phyloP scores from a whole-genome alignment of 2,329 filamentous ascomycete species.

The Penicillium corylophilum region DNA sequence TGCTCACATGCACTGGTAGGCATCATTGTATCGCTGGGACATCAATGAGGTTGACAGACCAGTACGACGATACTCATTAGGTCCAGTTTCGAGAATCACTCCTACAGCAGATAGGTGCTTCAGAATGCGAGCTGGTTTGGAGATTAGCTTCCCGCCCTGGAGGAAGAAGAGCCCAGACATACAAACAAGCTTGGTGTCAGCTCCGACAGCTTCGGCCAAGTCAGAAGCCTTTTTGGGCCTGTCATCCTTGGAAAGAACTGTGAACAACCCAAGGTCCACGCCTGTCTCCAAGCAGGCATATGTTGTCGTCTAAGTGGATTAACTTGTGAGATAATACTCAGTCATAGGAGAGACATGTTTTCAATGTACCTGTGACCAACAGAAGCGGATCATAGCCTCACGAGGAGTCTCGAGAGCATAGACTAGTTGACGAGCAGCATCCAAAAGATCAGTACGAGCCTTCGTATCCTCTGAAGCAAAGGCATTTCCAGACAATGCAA shows the following conservation, averaged over 20 bases:
- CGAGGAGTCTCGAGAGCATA: conserved; percentile 11
- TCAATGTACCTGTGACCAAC: conserved; percentile 8
- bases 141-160: neutral
- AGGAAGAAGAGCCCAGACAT: neutral
- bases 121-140: conserved; percentile 28
- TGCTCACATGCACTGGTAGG: conserved; percentile 26
- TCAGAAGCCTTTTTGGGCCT: conserved; percentile 20
- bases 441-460: conserved; percentile 15
- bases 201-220: conserved; percentile 20
- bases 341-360: neutral
- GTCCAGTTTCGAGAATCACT: conserved; percentile 32
- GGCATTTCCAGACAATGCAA: conserved; percentile 6
- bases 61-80: conserved; percentile 34
- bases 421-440: conserved; percentile 14
- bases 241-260: conserved; percentile 20
- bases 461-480: conserved; percentile 1
- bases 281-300: conserved; percentile 26
- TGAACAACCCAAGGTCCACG: conserved; percentile 25
- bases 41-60: conserved; percentile 32
- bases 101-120: conserved; percentile 39
- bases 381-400: conserved; percentile 12
- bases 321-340: neutral
- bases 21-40: conserved; percentile 18
- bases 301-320: conserved; percentile 10
- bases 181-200: conserved; percentile 3